These are phyloP conservation scores for Tilletia setariae DNA, from an alignment of 1,284 basidiomycete species.

Conservation along the genomic window DNA sequence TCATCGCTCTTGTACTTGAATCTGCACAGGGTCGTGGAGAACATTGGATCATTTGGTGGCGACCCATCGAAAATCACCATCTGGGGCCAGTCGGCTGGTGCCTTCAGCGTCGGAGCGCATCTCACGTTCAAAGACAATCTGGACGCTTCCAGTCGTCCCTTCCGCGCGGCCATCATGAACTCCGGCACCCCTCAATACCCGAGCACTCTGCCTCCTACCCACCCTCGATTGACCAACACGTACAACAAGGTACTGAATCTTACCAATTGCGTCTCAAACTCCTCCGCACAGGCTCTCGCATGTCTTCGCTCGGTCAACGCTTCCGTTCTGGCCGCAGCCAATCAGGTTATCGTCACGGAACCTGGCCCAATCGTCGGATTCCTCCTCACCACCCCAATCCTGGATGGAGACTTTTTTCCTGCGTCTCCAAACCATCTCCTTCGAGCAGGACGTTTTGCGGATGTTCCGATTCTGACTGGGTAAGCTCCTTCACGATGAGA, in stretches of 20 bases:
- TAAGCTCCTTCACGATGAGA: background rate
- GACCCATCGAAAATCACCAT: conserved; percentile 31
- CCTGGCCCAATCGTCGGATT: conserved; percentile 19
- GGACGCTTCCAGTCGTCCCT: conserved; percentile 30
- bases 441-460: conserved; percentile 25
- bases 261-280: conserved; percentile 22
- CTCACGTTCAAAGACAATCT: conserved; percentile 24
- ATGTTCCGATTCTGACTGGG: conserved; percentile 25
- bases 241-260: conserved; percentile 22
- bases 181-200: conserved; percentile 26
- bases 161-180: conserved; percentile 35
- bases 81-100: conserved; percentile 35
- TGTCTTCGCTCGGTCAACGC: conserved; percentile 30
- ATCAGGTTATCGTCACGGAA: conserved; percentile 2
- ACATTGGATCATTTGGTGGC: conserved; percentile 38
- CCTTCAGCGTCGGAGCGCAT: conserved; percentile 28
- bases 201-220: conserved; percentile 25
- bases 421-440: conserved; percentile 27
- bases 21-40: conserved; percentile 17
- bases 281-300: conserved; percentile 10
- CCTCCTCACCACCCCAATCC: conserved; percentile 26
- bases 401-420: conserved; percentile 32
- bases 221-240: conserved; percentile 25
- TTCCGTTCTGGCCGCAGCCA: background rate
- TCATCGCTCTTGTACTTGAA: no score